Evolutionary conservation across 2,329 filamentous ascomycete genomes (phyloP).

Genomic region (Aureobasidium leucospermi): DNA sequence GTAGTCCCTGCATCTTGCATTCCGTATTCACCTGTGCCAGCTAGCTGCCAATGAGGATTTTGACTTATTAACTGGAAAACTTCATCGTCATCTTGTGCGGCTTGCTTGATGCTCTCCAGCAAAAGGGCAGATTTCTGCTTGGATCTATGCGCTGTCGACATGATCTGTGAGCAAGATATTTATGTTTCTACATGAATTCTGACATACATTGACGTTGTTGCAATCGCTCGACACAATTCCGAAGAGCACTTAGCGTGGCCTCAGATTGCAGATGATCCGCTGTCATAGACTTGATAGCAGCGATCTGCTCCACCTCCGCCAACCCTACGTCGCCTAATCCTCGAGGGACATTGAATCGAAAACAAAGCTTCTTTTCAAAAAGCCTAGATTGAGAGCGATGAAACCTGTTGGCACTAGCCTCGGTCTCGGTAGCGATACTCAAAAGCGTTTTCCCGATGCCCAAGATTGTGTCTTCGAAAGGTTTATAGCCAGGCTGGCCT

Average conservation of each 20-base stretch:
- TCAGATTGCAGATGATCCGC: background rate
- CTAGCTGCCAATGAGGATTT: too few species aligned
- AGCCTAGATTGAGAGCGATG: background rate
- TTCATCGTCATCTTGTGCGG: too few species aligned
- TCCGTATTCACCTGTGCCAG: too few species aligned
- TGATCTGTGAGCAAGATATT: too few species aligned
- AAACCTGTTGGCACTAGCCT: slow-evolving; percentile 8
- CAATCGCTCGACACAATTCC: background rate
- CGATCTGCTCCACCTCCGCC: background rate
- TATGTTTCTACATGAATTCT: background rate
- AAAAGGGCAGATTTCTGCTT: too few species aligned
- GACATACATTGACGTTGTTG: background rate
- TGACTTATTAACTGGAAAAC: too few species aligned
- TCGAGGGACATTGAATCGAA: slow-evolving; percentile 12
- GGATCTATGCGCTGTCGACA: too few species aligned
- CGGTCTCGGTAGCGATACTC: slow-evolving; percentile 7
- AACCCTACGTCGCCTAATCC: background rate
- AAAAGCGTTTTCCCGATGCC: background rate
- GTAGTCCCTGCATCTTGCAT: too few species aligned
- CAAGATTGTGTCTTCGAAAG: background rate
- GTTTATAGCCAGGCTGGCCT: background rate
- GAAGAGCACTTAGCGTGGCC: background rate
- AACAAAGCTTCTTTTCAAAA: background rate
- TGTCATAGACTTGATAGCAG: background rate
- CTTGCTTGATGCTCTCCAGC: too few species aligned